Percentiles rank a stretch among this genome's conserved stretches.
These are phyloP conservation scores for Oryza meridionalis DNA, from an alignment of 176 grass and related monocot genomes.

Conservation along the genomic window DNA sequence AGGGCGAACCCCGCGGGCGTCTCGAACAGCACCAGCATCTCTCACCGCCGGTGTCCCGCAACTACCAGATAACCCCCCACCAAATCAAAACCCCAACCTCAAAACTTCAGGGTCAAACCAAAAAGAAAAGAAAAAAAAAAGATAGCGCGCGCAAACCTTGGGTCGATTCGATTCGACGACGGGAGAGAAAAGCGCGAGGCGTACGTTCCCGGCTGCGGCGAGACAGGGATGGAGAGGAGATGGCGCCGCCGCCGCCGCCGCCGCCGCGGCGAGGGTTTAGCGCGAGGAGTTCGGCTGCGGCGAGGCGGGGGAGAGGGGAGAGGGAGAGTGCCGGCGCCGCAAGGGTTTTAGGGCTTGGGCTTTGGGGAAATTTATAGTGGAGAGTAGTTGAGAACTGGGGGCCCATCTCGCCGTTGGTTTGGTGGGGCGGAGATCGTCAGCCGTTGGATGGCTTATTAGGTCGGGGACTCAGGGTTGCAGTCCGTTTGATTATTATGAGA, in stretches of 20 bases:
- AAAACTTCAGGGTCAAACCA: neutral
- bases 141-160: constrained; percentile 18
- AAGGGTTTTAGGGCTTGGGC: constrained; percentile 41
- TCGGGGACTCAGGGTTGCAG: neutral
- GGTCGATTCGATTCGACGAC: neutral
- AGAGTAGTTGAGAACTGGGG: neutral
- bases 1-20: constrained; percentile 77
- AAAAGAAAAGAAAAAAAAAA: too few relatives aligned
- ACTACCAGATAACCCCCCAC: too few relatives aligned
- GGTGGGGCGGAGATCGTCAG: neutral
- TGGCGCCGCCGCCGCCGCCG: neutral
- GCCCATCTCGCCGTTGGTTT: constrained; percentile 30
- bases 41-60: neutral
- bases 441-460: constrained; percentile 51
- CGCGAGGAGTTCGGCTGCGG: constrained; percentile 4
- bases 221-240: neutral
- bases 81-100: neutral
- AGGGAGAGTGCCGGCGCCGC: constrained; percentile 32
- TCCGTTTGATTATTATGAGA: too few relatives aligned
- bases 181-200: neutral
- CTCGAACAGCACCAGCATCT: constrained; percentile 87
- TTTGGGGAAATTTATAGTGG: constrained; percentile 26
- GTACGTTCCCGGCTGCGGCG: neutral
- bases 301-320: neutral
- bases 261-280: constrained; percentile 49